phyloP scores from a whole-genome alignment of 2,329 filamentous ascomycete genomes.

The Chaetomiaceae sp. region DNA sequence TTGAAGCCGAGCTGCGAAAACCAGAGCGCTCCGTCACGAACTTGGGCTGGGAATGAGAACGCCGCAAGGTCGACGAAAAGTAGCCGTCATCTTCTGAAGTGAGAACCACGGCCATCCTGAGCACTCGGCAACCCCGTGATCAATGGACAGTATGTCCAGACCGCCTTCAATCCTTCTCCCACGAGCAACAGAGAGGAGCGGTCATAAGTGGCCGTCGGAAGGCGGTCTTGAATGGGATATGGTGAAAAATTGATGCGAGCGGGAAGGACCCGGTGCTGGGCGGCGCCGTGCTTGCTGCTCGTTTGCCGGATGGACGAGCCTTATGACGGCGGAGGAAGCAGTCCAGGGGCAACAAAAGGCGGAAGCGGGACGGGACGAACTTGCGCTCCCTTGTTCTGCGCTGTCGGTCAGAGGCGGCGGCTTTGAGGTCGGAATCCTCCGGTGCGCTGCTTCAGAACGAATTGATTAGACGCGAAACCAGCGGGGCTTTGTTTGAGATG shows the following conservation, averaged over 20 bases:
- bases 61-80: constrained; percentile 50
- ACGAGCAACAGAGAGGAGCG: constrained; percentile 12
- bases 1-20: constrained; percentile 41
- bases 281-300: constrained; percentile 6
- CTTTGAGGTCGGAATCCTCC: constrained; percentile 9
- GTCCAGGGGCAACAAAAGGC: constrained; percentile 19
- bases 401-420: constrained; percentile 6
- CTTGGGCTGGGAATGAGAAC: constrained; percentile 56
- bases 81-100: constrained; percentile 51
- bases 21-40: constrained; percentile 40
- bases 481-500: background rate
- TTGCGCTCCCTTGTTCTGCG: background rate
- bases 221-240: background rate
- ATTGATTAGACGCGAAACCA: constrained; percentile 13
- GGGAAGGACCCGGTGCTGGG: background rate
- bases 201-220: constrained; percentile 23
- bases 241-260: constrained; percentile 1
- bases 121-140: constrained; percentile 17
- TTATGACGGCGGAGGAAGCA: constrained; percentile 9
- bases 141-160: constrained; percentile 23
- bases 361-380: constrained; percentile 12
- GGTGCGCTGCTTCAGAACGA: constrained; percentile 11
- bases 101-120: constrained; percentile 50
- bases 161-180: constrained; percentile 28
- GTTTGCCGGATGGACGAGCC: background rate